Evolutionary conservation across 148 eudicot genomes (phyloP), one percentile per base, ranked within the genome.

Genomic region (Rhododendron griersonianum): DNA sequence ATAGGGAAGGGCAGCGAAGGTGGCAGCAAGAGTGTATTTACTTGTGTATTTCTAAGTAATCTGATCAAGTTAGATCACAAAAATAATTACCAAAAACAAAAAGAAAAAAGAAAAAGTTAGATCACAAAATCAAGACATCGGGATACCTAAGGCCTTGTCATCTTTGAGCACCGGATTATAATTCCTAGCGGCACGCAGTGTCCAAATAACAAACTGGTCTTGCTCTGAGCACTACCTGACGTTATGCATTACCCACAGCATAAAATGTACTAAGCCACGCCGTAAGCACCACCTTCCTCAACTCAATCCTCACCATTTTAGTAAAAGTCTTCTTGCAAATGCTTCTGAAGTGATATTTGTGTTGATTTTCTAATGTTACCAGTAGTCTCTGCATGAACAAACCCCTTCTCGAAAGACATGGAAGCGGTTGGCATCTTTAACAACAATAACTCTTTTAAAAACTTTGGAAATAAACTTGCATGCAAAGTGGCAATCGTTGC

Each of bases 401-500:
- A 48, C 55, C 16, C 87, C 87, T 65, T 83, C 87, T 63, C 83
- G 78, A 80, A 88, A 85, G 83, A 78, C 74, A 51, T 86, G 90
- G 77, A 85, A 88, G 65, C 90, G 83, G 75, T 86, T 88, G 19
- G 87, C 35, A 67, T 88, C 86, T 84, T 51, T 84, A 51, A 84
- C 48, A 84, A 84, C 61, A 73, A 84, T 25, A 33, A 73, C 48
- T 35, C 86, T 84, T 19, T 35, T 47, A 74, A 33, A 84, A 84
- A 84, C 80, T 73, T 84, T 84, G 65, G 86, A 84, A 84, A 88
- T 55, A 81, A 69, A 87, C 84, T 87, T 87, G 82, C 86, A n/a
- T 11, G 86, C 86, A 28, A 73, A 84, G 81, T 87, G 89, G 81
- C 89, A 87, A 71, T 84, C 86, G n/a, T 84, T 80, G 81, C 89